These are phyloP conservation scores for Trypanosoma lewisi DNA, from an alignment of 208 protist species.

Conservation along the genomic window DNA sequence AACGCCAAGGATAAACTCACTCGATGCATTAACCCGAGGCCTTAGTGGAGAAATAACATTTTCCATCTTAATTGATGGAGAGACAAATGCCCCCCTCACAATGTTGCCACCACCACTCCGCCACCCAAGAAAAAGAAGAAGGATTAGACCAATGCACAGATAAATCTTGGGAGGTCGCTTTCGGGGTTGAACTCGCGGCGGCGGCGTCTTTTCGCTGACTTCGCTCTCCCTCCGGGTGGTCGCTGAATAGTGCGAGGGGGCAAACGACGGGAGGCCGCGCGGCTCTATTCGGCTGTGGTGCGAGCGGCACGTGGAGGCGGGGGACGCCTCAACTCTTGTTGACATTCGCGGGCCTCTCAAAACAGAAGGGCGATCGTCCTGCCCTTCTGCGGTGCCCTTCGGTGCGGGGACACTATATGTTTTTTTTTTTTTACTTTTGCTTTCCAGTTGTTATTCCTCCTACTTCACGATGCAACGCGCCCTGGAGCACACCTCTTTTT, in stretches of 20 bases:
- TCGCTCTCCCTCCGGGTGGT: not conserved
- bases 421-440: too few species aligned
- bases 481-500: too few species aligned
- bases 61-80: not conserved
- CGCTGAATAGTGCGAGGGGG: conserved; percentile 11
- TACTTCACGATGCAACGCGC: too few species aligned
- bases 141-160: not conserved
- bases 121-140: not conserved
- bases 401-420: too few species aligned
- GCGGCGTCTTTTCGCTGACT: not conserved
- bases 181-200: not conserved
- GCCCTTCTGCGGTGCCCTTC: not conserved
- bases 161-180: not conserved
- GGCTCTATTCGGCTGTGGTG: conserved; percentile 65
- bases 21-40: not conserved
- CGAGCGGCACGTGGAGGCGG: conserved; percentile 36
- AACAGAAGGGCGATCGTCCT: not conserved
- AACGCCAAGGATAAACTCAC: not conserved
- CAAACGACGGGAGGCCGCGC: conserved; percentile 54
- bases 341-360: not conserved
- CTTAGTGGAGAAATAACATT: not conserved
- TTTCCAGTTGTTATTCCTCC: too few species aligned
- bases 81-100: not conserved
- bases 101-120: not conserved
- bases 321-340: not conserved